phyloP scores from a whole-genome alignment of 1,284 basidiomycete genomes.

The Sanghuangporus sanghuang region DNA sequence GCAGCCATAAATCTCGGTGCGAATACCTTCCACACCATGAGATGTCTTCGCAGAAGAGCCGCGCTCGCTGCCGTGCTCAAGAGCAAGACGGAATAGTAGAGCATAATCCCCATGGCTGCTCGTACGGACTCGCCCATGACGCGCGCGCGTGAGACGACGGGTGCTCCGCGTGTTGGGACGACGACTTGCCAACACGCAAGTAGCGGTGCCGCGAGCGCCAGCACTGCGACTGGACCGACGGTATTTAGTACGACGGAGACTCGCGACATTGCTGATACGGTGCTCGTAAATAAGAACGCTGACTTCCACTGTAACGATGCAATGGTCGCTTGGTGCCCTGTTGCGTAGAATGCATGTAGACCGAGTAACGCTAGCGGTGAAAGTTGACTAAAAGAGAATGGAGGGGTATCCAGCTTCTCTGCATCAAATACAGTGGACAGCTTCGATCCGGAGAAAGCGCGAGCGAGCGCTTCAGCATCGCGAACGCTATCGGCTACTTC shows the following conservation, averaged over 20 bases:
- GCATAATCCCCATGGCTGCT: constrained; percentile 57
- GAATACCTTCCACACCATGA: constrained; percentile 99
- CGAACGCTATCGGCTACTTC: constrained; percentile 78
- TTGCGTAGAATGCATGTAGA: constrained; percentile 75
- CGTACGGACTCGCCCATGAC: constrained; percentile 37
- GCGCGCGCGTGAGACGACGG: constrained; percentile 18
- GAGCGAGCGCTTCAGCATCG: constrained; percentile 59
- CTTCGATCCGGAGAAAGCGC: constrained; percentile 40
- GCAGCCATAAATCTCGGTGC: constrained; percentile 90
- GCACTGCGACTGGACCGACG: constrained; percentile 65
- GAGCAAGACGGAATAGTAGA: constrained; percentile 67
- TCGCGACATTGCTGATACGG: constrained; percentile 67
- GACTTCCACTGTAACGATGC: constrained; percentile 94
- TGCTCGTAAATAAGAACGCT: constrained; percentile 75
- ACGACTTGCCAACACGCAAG: constrained; percentile 88
- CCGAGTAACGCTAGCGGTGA: constrained; percentile 74
- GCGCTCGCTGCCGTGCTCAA: constrained; percentile 72
- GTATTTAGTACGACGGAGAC: constrained; percentile 80
- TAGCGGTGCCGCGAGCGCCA: constrained; percentile 65
- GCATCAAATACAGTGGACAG: constrained; percentile 39
- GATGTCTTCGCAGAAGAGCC: constrained; percentile 76
- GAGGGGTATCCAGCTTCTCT: constrained; percentile 24
- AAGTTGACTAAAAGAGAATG: constrained; percentile 62
- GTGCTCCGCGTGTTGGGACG: constrained; percentile 34
- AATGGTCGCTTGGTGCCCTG: constrained; percentile 90